Evolutionary conservation across 495 filamentous ascomycete species (phyloP).

Genomic region (Annulohypoxylon moriforme): DNA sequence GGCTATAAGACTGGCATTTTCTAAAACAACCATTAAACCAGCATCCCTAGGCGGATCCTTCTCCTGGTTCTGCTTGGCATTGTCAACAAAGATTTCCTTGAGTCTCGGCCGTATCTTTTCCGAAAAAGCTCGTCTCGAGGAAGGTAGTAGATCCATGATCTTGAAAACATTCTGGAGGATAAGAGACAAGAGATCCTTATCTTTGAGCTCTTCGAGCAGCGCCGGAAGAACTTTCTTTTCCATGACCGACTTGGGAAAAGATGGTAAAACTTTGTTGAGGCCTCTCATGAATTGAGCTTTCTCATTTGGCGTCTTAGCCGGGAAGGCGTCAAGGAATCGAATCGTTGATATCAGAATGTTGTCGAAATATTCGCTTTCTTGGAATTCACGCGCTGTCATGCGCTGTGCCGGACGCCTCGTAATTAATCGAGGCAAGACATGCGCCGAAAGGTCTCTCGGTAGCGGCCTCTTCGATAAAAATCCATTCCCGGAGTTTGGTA

Average conservation of each 20-base stretch:
- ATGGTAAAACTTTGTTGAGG: slow-evolving; percentile 82
- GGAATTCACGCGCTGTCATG: slow-evolving; percentile 90
- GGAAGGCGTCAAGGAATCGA: slow-evolving; percentile 89
- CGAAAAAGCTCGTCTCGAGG: slow-evolving; percentile 78
- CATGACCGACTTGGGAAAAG: slow-evolving; percentile 91
- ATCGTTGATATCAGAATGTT: slow-evolving; percentile 96
- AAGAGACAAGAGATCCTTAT: slow-evolving; percentile 83
- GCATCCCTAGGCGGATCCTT: slow-evolving; percentile 87
- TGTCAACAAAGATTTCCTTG: slow-evolving; percentile 79
- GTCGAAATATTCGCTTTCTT: slow-evolving; percentile 93
- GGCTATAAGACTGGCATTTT: slow-evolving; percentile 79
- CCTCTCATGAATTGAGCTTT: slow-evolving; percentile 93
- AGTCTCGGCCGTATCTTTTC: slow-evolving; percentile 87
- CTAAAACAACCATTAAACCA: slow-evolving; percentile 86
- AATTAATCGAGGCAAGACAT: slow-evolving; percentile 83
- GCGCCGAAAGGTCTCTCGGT: slow-evolving; percentile 77
- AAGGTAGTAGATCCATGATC: slow-evolving; percentile 80
- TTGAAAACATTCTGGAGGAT: slow-evolving; percentile 92
- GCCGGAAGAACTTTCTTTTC: slow-evolving; percentile 94
- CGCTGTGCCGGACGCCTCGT: slow-evolving; percentile 86
- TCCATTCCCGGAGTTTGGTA: slow-evolving; percentile 81
- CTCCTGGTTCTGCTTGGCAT: slow-evolving; percentile 67
- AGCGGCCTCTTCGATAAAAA: slow-evolving; percentile 82
- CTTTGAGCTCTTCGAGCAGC: slow-evolving; percentile 90
- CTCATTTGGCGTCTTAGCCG: slow-evolving; percentile 89